These are phyloP conservation scores for Nicotiana noctiflora DNA, from an alignment of 257 asterid genomes.

Conservation along the genomic window DNA sequence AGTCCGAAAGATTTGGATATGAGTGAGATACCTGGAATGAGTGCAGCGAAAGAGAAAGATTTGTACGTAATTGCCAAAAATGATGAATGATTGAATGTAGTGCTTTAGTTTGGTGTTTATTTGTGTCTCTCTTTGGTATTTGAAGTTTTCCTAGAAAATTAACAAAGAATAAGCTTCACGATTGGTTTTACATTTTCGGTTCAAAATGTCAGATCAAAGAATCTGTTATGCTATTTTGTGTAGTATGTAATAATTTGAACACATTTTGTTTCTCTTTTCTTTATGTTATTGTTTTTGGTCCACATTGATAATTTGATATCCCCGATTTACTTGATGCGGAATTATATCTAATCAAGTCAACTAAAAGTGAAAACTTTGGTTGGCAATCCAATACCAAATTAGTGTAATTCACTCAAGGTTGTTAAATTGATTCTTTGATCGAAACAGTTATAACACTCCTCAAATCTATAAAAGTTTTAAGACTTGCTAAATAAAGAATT, in stretches of 20 bases:
- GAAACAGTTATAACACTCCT: too few relatives aligned
- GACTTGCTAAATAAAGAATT: too few relatives aligned
- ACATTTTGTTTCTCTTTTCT: background rate
- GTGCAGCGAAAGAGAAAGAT: background rate
- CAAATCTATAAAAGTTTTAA: too few relatives aligned
- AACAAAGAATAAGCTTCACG: background rate
- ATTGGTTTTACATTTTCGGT: background rate
- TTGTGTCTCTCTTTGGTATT: background rate
- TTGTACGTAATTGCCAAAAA: background rate
- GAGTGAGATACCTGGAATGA: background rate
- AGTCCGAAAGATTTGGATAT: background rate
- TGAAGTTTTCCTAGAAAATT: background rate
- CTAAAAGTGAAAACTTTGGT: too few relatives aligned
- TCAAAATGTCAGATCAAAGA: background rate
- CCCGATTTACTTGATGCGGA: too few relatives aligned
- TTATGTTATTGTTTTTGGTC: background rate
- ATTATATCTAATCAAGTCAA: too few relatives aligned
- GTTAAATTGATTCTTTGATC: too few relatives aligned
- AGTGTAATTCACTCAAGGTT: too few relatives aligned
- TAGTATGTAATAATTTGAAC: background rate
- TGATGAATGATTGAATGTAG: background rate
- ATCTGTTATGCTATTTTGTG: background rate
- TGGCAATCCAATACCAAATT: too few relatives aligned
- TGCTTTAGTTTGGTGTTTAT: background rate
- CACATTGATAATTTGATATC: too few relatives aligned